Percentiles rank a stretch among this genome's conserved stretches.
These are phyloP conservation scores for Saprolegnia parasitica DNA, from an alignment of 352 stramenopile genomes.

Conservation along the genomic window DNA sequence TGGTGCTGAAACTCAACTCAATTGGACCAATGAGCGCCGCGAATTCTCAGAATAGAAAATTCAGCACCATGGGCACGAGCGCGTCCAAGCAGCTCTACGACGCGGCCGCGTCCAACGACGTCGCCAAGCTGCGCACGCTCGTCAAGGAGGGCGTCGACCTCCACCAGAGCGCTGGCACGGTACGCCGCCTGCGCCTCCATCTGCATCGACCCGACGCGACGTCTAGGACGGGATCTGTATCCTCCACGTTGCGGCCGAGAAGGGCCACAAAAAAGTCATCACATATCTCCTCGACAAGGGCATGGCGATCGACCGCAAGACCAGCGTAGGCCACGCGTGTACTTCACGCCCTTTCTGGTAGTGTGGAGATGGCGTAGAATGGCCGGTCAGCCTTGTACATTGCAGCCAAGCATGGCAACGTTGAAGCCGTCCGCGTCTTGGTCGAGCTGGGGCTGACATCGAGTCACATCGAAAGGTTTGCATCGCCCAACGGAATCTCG, in stretches of 20 bases:
- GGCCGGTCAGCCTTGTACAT: slow-evolving; percentile 26
- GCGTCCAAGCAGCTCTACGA: slow-evolving; percentile 30
- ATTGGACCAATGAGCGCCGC: not conserved
- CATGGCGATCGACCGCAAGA: slow-evolving; percentile 25
- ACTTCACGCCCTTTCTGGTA: not conserved
- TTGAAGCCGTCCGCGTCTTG: slow-evolving; percentile 21
- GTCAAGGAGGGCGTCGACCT: slow-evolving; percentile 26
- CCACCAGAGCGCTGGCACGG: slow-evolving; percentile 16
- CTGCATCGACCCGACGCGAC: not conserved
- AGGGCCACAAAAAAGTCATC: slow-evolving; percentile 16
- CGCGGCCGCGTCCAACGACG: slow-evolving; percentile 34
- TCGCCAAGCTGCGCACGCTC: slow-evolving; percentile 34
- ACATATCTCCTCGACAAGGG: slow-evolving; percentile 24
- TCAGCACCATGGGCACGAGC: slow-evolving; percentile 22
- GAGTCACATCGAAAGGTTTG: slow-evolving; percentile 26
- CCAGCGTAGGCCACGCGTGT: not conserved
- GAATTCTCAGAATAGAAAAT: slow-evolving; percentile 19
- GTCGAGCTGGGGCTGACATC: slow-evolving; percentile 22
- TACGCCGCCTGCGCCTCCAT: not conserved
- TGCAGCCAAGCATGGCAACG: slow-evolving; percentile 23
- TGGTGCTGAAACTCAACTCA: slow-evolving; percentile 2
- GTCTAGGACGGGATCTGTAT: slow-evolving; percentile 24
- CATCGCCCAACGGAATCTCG: too few relatives aligned
- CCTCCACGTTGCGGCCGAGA: slow-evolving; percentile 25
- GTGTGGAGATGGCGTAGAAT: slow-evolving; percentile 14